phyloP scores from a whole-genome alignment of 2,329 filamentous ascomycete genomes.

The Colletotrichum sp. region DNA sequence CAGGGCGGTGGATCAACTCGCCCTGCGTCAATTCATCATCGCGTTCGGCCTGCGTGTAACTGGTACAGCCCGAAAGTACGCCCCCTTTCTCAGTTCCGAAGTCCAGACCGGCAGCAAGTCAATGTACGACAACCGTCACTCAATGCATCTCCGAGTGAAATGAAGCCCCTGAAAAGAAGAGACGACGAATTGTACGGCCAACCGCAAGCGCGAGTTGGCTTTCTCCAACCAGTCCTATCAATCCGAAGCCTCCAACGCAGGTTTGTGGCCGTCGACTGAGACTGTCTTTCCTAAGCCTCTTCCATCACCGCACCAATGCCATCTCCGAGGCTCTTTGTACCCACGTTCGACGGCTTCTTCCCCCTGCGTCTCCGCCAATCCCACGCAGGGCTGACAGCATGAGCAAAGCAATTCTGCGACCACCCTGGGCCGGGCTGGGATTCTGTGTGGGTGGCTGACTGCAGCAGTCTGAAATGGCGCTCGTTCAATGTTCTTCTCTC shows the following conservation, averaged over 20 bases:
- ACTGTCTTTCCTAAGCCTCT: background rate
- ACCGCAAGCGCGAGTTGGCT: background rate
- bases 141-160: background rate
- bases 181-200: background rate
- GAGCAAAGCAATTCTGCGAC: background rate
- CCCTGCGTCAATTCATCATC: background rate
- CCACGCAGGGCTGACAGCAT: constrained; percentile 17
- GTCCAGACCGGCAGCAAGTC: background rate
- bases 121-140: background rate
- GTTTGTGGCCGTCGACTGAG: background rate
- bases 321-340: background rate
- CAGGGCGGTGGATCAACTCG: background rate
- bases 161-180: background rate
- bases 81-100: background rate
- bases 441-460: background rate
- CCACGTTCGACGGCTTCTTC: background rate
- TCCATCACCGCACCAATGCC: background rate
- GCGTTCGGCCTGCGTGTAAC: background rate
- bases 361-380: constrained; percentile 11
- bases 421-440: background rate
- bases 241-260: background rate
- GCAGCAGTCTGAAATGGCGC: background rate
- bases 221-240: background rate
- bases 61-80: background rate
- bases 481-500: background rate